Evolutionary conservation across 129 eudicot species (phyloP).

Genomic region (Silybum marianum): DNA sequence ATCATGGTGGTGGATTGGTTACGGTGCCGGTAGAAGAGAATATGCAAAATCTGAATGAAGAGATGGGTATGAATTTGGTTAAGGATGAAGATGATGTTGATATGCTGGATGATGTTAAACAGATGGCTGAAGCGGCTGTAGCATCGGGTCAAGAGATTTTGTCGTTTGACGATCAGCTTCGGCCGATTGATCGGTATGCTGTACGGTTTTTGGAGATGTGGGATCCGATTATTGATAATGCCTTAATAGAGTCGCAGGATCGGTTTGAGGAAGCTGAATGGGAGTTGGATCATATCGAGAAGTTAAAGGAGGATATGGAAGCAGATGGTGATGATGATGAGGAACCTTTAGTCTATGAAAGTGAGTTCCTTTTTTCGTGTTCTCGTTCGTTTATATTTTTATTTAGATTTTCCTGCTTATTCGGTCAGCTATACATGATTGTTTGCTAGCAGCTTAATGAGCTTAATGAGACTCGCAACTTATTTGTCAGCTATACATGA

Average conservation of each 20-base stretch:
- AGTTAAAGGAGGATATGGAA: slow-evolving; percentile 98
- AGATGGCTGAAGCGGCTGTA: slow-evolving; percentile 93
- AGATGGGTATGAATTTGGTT: slow-evolving; percentile 42
- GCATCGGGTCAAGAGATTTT: slow-evolving; percentile 76
- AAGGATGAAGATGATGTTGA: slow-evolving; percentile 78
- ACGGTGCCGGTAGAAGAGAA: slow-evolving; percentile 41
- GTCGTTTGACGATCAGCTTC: slow-evolving; percentile 86
- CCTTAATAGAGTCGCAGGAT: slow-evolving; percentile 53
- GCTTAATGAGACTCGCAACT: too few relatives aligned
- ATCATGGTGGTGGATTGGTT: slow-evolving; percentile 35
- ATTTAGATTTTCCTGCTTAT: background rate
- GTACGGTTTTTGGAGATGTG: slow-evolving; percentile 87
- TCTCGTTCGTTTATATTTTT: too few relatives aligned
- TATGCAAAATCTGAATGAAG: slow-evolving; percentile 51
- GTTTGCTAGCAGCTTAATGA: too few relatives aligned
- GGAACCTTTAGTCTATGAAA: slow-evolving; percentile 91
- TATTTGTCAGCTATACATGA: too few relatives aligned
- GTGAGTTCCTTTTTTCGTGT: slow-evolving; percentile 43
- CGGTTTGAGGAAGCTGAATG: slow-evolving; percentile 83
- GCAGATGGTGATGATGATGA: slow-evolving; percentile 97
- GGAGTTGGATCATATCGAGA: slow-evolving; percentile 97
- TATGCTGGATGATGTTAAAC: slow-evolving; percentile 94
- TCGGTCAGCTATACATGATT: too few relatives aligned
- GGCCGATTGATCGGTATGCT: slow-evolving; percentile 96
- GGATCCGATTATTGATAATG: slow-evolving; percentile 86